Conservation (phyloP, 306 rosid species). For the Castanea mollissima region DNA sequence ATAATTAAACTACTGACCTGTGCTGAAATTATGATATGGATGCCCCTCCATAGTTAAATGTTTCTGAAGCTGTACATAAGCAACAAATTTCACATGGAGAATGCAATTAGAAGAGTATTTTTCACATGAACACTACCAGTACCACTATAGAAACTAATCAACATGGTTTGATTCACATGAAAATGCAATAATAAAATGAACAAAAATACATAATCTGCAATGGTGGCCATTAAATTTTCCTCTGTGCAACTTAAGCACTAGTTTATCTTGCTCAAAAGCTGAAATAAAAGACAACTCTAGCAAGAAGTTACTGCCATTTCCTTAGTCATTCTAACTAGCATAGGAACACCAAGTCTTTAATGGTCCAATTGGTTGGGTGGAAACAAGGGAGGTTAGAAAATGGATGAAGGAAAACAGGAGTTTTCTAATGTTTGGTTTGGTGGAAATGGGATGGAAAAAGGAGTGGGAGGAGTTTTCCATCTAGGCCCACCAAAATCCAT, state of each 20-base stretch:
- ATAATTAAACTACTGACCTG: conserved; percentile 53
- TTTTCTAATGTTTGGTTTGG: too few species aligned
- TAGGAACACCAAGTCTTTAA: not conserved
- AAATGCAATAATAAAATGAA: not conserved
- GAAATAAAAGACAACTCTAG: not conserved
- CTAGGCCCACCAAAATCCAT: too few species aligned
- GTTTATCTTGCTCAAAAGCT: not conserved
- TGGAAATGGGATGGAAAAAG: too few species aligned
- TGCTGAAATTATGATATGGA: conserved; percentile 88
- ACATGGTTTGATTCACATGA: not conserved
- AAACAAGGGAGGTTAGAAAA: too few species aligned
- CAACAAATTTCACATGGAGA: conserved; percentile 27
- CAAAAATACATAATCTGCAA: not conserved
- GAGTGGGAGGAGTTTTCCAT: too few species aligned
- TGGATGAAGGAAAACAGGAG: too few species aligned
- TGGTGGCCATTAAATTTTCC: not conserved
- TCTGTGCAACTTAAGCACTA: conserved; percentile 1
- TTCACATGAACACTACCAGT: not conserved
- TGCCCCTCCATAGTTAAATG: conserved; percentile 76
- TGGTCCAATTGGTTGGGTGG: too few species aligned
- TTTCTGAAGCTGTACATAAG: conserved; percentile 72
- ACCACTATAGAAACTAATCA: not conserved
- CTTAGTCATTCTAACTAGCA: not conserved
- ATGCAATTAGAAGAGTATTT: conserved; percentile 21
- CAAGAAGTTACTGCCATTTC: not conserved